A percentile compares a stretch with the other conserved stretches of the same genome.
These are phyloP conservation scores for Silybum marianum DNA, from an alignment of 129 eudicot genomes.

Conservation along the genomic window DNA sequence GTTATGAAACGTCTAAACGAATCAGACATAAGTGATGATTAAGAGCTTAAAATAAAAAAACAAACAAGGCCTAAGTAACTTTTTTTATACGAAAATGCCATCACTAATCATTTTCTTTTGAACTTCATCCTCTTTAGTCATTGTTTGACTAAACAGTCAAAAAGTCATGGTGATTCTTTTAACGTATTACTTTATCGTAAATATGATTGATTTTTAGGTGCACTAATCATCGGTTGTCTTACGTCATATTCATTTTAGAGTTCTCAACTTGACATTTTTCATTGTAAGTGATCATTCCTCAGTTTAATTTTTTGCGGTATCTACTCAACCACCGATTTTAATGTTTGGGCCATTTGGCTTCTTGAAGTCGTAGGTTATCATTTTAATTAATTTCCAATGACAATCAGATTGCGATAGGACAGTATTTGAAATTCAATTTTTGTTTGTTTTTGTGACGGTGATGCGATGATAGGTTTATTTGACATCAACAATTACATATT, in stretches of 20 bases:
- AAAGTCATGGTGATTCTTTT: background rate
- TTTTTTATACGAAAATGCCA: background rate
- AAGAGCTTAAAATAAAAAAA: no score
- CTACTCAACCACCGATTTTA: no score
- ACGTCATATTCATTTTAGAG: background rate
- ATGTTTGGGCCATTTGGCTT: background rate
- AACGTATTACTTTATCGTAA: background rate
- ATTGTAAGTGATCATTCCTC: no score
- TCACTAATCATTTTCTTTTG: background rate
- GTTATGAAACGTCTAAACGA: no score
- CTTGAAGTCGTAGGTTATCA: background rate
- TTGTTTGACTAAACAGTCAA: background rate
- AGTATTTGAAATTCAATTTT: no score
- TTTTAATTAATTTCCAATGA: background rate
- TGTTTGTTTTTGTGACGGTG: background rate
- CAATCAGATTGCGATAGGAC: background rate
- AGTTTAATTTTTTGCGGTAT: background rate
- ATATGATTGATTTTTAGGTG: background rate
- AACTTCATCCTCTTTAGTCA: background rate
- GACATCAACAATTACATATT: background rate
- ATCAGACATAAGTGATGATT: no score
- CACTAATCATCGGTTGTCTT: background rate
- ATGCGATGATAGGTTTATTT: background rate
- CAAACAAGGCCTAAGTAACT: background rate
- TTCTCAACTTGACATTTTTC: background rate